Evolutionary conservation across 352 stramenopile genomes (phyloP).

Genomic region (Stramenopiles sp.): DNA sequence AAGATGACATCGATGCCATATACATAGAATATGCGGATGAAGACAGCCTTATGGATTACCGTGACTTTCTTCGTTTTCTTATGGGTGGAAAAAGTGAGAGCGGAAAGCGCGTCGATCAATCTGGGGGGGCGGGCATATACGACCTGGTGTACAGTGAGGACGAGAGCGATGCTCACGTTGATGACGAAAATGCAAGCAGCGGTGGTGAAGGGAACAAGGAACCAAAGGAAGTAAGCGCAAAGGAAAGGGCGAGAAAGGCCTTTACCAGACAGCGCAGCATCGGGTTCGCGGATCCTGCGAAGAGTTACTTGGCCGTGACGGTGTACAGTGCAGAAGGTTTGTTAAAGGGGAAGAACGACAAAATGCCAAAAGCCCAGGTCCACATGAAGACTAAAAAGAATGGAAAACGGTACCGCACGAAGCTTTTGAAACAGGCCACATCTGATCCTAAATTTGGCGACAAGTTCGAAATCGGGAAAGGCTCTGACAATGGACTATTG

Average conservation of each 20-base stretch:
- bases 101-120: not conserved
- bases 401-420: too few species aligned
- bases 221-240: not conserved
- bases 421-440: not conserved
- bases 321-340: not conserved
- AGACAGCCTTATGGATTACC: not conserved
- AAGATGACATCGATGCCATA: not conserved
- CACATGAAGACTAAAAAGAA: slow-evolving; percentile 11
- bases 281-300: not conserved
- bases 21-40: slow-evolving; percentile 1
- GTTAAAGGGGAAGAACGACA: not conserved
- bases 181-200: not conserved
- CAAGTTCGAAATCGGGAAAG: not conserved
- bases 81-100: slow-evolving; percentile 3
- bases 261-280: slow-evolving; percentile 2
- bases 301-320: not conserved
- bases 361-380: not conserved
- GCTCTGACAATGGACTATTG: not conserved
- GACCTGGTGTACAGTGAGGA: not conserved
- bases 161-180: too few species aligned
- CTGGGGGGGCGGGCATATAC: not conserved
- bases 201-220: not conserved
- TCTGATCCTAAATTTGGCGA: not conserved
- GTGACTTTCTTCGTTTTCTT: slow-evolving; percentile 1
- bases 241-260: not conserved